Conservation (phyloP, 2,329 filamentous ascomycete genomes). For the Aaosphaeria arxii region DNA sequence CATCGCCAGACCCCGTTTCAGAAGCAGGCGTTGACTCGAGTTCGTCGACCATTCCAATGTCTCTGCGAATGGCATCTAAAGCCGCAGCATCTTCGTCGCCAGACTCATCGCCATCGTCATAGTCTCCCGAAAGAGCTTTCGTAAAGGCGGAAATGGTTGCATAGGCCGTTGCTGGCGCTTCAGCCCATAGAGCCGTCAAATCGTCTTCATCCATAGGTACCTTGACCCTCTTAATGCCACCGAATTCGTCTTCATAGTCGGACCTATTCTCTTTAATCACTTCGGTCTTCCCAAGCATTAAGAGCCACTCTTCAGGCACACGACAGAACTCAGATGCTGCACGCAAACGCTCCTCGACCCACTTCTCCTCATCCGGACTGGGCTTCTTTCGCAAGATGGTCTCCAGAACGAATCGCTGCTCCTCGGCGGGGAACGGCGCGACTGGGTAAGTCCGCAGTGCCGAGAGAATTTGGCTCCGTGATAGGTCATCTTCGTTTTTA, state of each 20-base stretch:
- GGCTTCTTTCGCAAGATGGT: conserved; percentile 24
- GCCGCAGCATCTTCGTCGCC: background rate
- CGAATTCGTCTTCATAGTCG: conserved; percentile 8
- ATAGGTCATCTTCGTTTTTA: background rate
- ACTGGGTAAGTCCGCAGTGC: conserved; percentile 23
- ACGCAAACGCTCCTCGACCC: conserved; percentile 23
- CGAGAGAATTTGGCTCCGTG: background rate
- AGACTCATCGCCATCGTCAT: background rate
- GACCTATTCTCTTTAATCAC: conserved; percentile 9
- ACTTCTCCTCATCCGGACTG: conserved; percentile 24
- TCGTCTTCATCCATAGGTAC: background rate
- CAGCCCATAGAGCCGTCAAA: background rate
- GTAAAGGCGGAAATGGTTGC: background rate
- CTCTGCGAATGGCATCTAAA: background rate
- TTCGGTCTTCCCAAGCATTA: conserved; percentile 12
- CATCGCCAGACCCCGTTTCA: background rate
- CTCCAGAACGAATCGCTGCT: conserved; percentile 16
- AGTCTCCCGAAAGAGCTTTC: background rate
- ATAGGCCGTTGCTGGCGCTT: background rate
- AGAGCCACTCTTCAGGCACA: conserved; percentile 26
- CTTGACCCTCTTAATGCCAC: conserved; percentile 1
- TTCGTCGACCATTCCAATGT: background rate
- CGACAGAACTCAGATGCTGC: conserved; percentile 28
- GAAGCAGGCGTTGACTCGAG: background rate
- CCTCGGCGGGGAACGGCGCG: conserved; percentile 17